Conservation (phyloP, 2,329 filamentous ascomycete species). For the Venturia aucupariae region DNA sequence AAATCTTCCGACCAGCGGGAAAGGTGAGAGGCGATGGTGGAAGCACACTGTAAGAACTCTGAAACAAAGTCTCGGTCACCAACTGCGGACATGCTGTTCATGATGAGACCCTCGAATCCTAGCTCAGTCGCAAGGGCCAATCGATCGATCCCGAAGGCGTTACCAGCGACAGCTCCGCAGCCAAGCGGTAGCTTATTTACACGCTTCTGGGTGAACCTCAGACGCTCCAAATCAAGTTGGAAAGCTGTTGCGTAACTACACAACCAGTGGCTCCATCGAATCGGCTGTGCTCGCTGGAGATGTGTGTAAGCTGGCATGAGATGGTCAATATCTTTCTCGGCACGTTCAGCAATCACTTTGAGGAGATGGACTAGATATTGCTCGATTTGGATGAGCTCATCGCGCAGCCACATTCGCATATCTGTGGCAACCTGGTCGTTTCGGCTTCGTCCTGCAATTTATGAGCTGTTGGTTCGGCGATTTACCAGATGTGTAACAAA, state of each 20-base stretch:
- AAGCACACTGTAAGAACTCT: constrained; percentile 72
- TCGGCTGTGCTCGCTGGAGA: constrained; percentile 70
- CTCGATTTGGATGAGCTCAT: constrained; percentile 64
- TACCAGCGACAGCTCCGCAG: constrained; percentile 69
- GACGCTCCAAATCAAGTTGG: constrained; percentile 62
- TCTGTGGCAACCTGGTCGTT: constrained; percentile 89
- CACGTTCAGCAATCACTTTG: constrained; percentile 56
- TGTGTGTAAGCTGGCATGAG: constrained; percentile 88
- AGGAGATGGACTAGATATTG: constrained; percentile 59
- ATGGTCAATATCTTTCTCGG: constrained; percentile 64
- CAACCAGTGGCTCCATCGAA: constrained; percentile 76
- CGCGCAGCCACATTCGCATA: constrained; percentile 81
- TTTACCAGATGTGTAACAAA: too few relatives aligned
- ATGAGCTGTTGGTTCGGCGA: not conserved
- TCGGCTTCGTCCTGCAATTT: constrained; percentile 51
- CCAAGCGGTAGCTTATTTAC: constrained; percentile 66
- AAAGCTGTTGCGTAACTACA: constrained; percentile 67
- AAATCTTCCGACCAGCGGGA: constrained; percentile 77
- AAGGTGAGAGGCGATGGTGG: constrained; percentile 70
- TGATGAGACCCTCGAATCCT: constrained; percentile 65
- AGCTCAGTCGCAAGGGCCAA: constrained; percentile 70
- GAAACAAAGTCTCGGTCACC: constrained; percentile 74
- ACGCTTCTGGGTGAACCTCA: constrained; percentile 62
- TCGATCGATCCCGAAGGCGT: constrained; percentile 75
- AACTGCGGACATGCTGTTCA: constrained; percentile 69